A percentile compares a stretch with the other conserved stretches of the same genome.
Evolutionary conservation across 257 asterid species (phyloP).

Genomic region (Agastache rugosa): DNA sequence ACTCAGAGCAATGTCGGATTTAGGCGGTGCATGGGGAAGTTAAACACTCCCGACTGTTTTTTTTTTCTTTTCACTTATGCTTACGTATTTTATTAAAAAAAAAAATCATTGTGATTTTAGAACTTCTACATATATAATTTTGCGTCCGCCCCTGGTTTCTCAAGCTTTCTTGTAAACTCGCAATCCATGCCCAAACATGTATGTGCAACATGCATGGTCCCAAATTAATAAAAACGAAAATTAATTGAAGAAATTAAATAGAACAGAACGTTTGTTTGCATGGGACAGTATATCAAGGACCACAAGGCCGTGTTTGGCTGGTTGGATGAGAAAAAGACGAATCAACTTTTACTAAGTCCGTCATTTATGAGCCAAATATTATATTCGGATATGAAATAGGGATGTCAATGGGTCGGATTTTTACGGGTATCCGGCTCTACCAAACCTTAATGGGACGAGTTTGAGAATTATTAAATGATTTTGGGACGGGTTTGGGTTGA

Average conservation of each 20-base stretch:
- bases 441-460: too few relatives aligned
- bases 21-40: too few relatives aligned
- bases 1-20: too few relatives aligned
- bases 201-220: constrained; percentile 38
- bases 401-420: too few relatives aligned
- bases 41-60: too few relatives aligned
- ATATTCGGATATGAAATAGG: constrained; percentile 40
- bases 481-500: too few relatives aligned
- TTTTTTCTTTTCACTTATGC: too few relatives aligned
- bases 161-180: constrained; percentile 2
- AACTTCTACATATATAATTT: too few relatives aligned
- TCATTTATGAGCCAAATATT: constrained; percentile 28
- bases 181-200: constrained; percentile 6
- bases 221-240: neutral
- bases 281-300: constrained; percentile 39
- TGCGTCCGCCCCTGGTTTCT: neutral
- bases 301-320: constrained; percentile 54
- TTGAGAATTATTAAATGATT: too few relatives aligned
- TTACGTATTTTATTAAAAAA: too few relatives aligned
- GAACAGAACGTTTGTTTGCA: neutral
- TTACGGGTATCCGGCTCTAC: too few relatives aligned
- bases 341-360: constrained; percentile 39
- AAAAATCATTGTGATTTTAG: too few relatives aligned
- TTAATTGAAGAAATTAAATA: neutral
- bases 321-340: constrained; percentile 46